Evolutionary conservation across 768 basidiomycete species (phyloP).

Genomic region (Termitomyces sp.): DNA sequence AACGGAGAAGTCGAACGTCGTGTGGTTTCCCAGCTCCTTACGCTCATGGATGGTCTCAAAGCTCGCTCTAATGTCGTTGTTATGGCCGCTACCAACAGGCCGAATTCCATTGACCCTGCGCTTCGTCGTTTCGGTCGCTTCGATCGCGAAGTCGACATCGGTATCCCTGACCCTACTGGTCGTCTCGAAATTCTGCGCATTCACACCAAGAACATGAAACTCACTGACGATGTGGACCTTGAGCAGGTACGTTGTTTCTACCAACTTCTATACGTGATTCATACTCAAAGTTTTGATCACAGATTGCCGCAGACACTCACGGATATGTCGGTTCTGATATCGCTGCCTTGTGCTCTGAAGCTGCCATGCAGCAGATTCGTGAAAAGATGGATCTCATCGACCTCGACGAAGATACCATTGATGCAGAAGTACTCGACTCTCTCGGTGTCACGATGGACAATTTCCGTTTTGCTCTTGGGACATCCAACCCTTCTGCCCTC

Average conservation of each 20-base stretch:
- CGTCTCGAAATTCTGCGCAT: slow-evolving; percentile 98
- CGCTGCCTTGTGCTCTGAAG: slow-evolving; percentile 96
- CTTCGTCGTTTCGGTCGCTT: slow-evolving; percentile 98
- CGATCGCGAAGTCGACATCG: slow-evolving; percentile 98
- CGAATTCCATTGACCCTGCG: slow-evolving; percentile 98
- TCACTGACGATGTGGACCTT: slow-evolving; percentile 92
- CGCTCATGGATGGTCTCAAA: slow-evolving; percentile 98
- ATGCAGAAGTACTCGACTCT: slow-evolving; percentile 97
- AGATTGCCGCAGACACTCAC: slow-evolving; percentile 99
- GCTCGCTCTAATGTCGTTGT: slow-evolving; percentile 99
- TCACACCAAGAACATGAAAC: slow-evolving; percentile 99
- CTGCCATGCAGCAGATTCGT: slow-evolving; percentile 99
- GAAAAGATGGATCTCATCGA: slow-evolving; percentile 99
- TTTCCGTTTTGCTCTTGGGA: slow-evolving; percentile 98
- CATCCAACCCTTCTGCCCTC: slow-evolving; percentile 96
- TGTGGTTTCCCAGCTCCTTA: slow-evolving; percentile 96
- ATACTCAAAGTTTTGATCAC: slow-evolving; percentile 9
- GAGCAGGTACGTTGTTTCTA: slow-evolving; percentile 59
- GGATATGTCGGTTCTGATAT: slow-evolving; percentile 99
- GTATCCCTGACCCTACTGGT: slow-evolving; percentile 98
- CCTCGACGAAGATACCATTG: slow-evolving; percentile 96
- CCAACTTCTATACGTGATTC: neutral
- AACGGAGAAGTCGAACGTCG: slow-evolving; percentile 99
- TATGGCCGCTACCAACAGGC: slow-evolving; percentile 98
- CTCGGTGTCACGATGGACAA: slow-evolving; percentile 99